Base-by-base conservation (phyloP, 2,329 filamentous ascomycete species). In the Nigrograna mackinnonii region DNA sequence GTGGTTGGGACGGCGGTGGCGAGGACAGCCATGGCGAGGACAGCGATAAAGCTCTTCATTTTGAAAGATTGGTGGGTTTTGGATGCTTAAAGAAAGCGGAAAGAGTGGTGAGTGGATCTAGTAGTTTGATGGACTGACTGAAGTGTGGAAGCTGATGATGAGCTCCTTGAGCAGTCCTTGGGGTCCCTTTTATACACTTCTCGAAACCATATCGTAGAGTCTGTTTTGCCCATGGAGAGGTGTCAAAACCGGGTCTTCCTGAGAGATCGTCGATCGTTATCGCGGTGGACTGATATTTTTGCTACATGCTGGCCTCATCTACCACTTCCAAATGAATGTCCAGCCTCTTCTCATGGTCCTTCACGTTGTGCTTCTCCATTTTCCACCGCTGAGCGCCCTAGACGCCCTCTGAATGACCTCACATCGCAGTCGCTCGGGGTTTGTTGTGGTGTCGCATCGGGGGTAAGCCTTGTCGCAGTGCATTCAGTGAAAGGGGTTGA, bases 41-140 rank as follows among this genome's bases (percentile, higher is more conserved):
- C 42, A 32, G 41, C 30, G 28, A 46, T 35, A 19, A 41, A 43
- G 43, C 20, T 28, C 46, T 52, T 52, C 49, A 52, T 52, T 41
- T 47, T 52, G 49, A 18, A 35, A n/a, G n/a, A n/a, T n/a, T 44
- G 33, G 13, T 14, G n/a, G 41, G 35, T 16, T 26, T 32, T 34
- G 18, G 32, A 36, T 26, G 34, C 20, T 37, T 13, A 22, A 17
- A 9, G 28, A 32, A 20, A 20, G 22, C 14, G 13, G 12, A 30
- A 18, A 40, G 32, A 18, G 35, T 38, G 35, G 7, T 38, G n/a
- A 18, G 28, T 14, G 16, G 22, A 32, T 32, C 24, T 33, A 17
- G 16, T 4, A 9, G 11, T 12, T 33, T 33, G 31, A 9, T 33
- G 31, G 18, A 13, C 9, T 12, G 31, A 9, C 11, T 28, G 24